Base-by-base conservation (phyloP, 1,284 basidiomycete species). In the Austroboletus novae-zelandiae region DNA sequence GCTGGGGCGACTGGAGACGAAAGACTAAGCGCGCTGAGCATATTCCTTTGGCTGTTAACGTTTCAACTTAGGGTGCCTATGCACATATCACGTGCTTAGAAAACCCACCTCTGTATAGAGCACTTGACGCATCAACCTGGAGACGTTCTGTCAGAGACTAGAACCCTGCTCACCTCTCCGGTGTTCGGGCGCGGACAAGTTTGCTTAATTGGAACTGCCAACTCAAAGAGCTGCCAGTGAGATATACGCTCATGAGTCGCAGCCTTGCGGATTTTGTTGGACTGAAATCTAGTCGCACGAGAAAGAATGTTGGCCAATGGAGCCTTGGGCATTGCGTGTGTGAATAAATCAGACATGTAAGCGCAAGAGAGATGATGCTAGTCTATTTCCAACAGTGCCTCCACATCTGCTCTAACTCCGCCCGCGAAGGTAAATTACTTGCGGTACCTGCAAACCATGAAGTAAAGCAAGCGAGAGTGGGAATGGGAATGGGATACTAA, bases 401-500 rank as follows among this genome's bases (percentile, higher is more conserved):
- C 42, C 41, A 43, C 14, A 48, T 51, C 30, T 47, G 25, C 39
- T 36, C 43, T 47, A 42, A 9, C 43, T 40, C 47, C 5, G 27
- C 20, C 34, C 20, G 23, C 11, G 9, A 39, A 46, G 23, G 18
- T 11, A 20, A 20, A 45, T 51, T 54, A 67, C 40, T 70, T 67
- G 51, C 65, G 65, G 46, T 67, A 67, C 65, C 65, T 67, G 30
- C 1, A 23, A 20, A 27, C 25, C 9, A 36, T 53, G 47, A 52
- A 25, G 36, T 18, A 17, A 34, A 37, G 31, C 1, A 9, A 15
- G 29, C 13, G 4, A 23, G 18, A 7, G 31, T 14, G 35, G 15
- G 15, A 11, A 45, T 11, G 7, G 20, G 15, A 11, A 45, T 11
- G 7, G 20, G 31, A 40, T 17, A 71, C 79, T 71, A 67, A 97